A percentile compares a stretch with the other conserved stretches of the same genome.
phyloP scores from a whole-genome alignment of 1,139 yeast species.

The Pichiaceae sp. region DNA sequence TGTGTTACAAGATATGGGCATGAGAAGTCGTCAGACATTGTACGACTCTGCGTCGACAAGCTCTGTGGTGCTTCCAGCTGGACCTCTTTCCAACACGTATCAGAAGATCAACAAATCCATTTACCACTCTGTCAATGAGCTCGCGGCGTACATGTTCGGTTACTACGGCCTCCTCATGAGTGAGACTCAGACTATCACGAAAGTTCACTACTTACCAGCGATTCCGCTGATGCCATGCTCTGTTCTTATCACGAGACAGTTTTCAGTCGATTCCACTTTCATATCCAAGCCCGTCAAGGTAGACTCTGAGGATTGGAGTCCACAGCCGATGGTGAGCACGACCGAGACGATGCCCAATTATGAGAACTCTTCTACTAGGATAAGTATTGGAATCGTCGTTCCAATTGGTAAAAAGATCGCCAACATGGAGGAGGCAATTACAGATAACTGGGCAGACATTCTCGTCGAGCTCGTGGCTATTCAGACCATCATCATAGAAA shows the following conservation, averaged over 20 bases:
- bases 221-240: constrained; percentile 27
- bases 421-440: constrained; percentile 31
- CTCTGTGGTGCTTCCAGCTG: neutral
- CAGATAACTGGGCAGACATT: constrained; percentile 43
- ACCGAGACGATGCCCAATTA: constrained; percentile 11
- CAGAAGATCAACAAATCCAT: constrained; percentile 19
- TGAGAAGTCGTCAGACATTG: constrained; percentile 39
- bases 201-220: constrained; percentile 40
- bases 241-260: constrained; percentile 38
- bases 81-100: constrained; percentile 4
- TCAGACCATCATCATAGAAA: constrained; percentile 32
- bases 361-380: constrained; percentile 24
- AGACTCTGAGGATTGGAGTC: constrained; percentile 17
- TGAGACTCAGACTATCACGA: constrained; percentile 37
- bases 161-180: constrained; percentile 42
- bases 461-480: constrained; percentile 32
- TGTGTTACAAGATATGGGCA: constrained; percentile 47
- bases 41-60: constrained; percentile 32
- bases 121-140: constrained; percentile 35
- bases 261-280: constrained; percentile 24
- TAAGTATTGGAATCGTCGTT: constrained; percentile 40
- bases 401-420: constrained; percentile 32
- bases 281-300: constrained; percentile 3
- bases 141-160: constrained; percentile 49
- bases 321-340: constrained; percentile 13